Evolutionary conservation across 805 yeast species (phyloP).

Genomic region (Blastobotrys attinorum): DNA sequence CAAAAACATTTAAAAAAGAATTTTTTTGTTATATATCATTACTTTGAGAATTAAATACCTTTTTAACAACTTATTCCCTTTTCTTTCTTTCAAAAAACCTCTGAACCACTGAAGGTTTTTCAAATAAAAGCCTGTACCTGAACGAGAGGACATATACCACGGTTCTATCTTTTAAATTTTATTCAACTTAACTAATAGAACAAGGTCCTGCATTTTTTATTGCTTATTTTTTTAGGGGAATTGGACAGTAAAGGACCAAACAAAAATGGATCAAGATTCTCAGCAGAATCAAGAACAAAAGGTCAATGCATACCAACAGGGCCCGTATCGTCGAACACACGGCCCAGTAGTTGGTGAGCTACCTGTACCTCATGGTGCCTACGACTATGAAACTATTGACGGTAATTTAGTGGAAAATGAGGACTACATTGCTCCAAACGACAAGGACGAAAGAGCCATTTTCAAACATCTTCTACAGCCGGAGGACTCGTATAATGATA

Average conservation of each 20-base stretch:
- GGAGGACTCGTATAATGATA: conserved; percentile 25
- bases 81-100: too few species aligned
- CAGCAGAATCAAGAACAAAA: neutral
- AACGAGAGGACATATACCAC: too few species aligned
- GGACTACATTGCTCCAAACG: conserved; percentile 16
- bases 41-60: neutral
- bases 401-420: conserved; percentile 24
- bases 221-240: too few species aligned
- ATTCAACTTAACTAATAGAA: too few species aligned
- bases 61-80: neutral
- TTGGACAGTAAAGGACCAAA: too few species aligned
- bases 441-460: conserved; percentile 28
- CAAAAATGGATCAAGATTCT: too few species aligned
- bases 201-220: too few species aligned
- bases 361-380: conserved; percentile 32
- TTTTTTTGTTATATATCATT: neutral
- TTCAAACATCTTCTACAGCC: conserved; percentile 29
- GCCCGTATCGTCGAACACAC: conserved; percentile 12
- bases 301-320: neutral
- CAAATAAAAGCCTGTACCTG: too few species aligned
- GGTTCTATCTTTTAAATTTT: too few species aligned
- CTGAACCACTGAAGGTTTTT: too few species aligned
- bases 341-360: conserved; percentile 29
- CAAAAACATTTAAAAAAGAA: neutral
- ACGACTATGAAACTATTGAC: conserved; percentile 25